Evolutionary conservation across 2,329 filamentous ascomycete genomes (phyloP).

Genomic region (Leptographium wingfieldii): DNA sequence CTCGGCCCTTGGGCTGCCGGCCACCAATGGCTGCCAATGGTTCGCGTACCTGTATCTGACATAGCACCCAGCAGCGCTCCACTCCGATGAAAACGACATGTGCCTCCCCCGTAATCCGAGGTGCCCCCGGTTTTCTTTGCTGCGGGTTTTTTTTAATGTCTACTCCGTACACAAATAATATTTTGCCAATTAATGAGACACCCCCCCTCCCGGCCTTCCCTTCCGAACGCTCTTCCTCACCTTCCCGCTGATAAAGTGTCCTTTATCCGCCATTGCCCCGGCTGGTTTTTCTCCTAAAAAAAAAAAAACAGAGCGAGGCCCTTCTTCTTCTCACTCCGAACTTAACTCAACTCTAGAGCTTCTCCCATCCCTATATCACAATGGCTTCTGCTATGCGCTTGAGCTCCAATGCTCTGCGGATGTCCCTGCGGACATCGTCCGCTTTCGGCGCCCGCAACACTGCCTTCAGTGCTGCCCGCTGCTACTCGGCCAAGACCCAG

Average conservation of each 20-base stretch:
- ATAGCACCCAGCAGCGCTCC: neutral
- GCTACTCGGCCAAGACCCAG: constrained; percentile 88
- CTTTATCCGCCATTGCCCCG: neutral
- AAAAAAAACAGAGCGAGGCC: constrained; percentile 6
- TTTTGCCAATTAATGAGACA: neutral
- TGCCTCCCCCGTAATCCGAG: constrained; percentile 1
- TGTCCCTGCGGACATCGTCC: constrained; percentile 55
- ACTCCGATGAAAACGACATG: neutral
- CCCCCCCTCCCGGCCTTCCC: neutral
- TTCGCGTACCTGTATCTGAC: neutral
- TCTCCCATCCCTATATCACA: constrained; percentile 21
- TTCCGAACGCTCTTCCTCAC: neutral
- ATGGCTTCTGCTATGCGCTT: constrained; percentile 81
- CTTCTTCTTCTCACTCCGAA: constrained; percentile 15
- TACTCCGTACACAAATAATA: constrained; percentile 1
- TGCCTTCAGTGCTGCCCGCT: constrained; percentile 72
- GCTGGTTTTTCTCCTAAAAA: neutral
- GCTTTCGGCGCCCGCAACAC: constrained; percentile 51
- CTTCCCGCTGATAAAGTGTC: neutral
- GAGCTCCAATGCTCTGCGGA: constrained; percentile 69
- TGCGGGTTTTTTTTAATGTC: constrained; percentile 2
- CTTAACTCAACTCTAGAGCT: constrained; percentile 19
- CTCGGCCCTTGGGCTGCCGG: neutral
- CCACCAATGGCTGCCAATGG: neutral
- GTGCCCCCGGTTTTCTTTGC: neutral